phyloP scores from a whole-genome alignment of 192 early-diverging fungal species.

The Rhizophagus sp. region DNA sequence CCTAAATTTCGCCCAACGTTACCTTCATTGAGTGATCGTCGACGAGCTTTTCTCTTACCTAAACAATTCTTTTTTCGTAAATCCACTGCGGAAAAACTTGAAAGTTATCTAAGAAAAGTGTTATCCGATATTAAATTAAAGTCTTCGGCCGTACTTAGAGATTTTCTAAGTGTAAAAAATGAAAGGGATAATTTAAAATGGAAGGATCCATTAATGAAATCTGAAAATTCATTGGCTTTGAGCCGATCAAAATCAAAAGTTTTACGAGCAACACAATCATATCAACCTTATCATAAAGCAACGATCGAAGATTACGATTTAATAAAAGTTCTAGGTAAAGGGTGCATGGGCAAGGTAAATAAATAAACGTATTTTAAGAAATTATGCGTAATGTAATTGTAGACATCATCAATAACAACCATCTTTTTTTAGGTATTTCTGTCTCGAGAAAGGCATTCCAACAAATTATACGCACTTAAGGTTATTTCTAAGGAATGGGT shows the following conservation, averaged over 20 bases:
- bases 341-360: conserved; percentile 62
- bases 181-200: conserved; percentile 49
- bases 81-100: conserved; percentile 49
- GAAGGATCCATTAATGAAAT: conserved; percentile 36
- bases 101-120: conserved; percentile 48
- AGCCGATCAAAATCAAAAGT: conserved; percentile 13
- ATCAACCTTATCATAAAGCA: conserved; percentile 35
- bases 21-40: conserved; percentile 41
- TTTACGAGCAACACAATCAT: conserved; percentile 30
- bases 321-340: conserved; percentile 59
- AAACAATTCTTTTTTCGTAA: conserved; percentile 45
- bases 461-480: conserved; percentile 55
- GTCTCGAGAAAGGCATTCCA: conserved; percentile 42
- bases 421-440: conserved; percentile 46
- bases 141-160: conserved; percentile 43
- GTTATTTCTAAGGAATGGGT: conserved; percentile 61
- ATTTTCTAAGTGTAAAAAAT: conserved; percentile 50
- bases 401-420: too few relatives aligned
- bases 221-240: background rate
- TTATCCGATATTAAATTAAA: conserved; percentile 39
- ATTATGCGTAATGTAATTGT: too few relatives aligned
- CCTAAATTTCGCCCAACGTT: conserved; percentile 45
- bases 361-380: too few relatives aligned
- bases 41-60: conserved; percentile 40
- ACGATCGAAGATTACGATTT: conserved; percentile 51